These are phyloP conservation scores for Fibroporia radiculosa DNA, from an alignment of 768 basidiomycete genomes.

Conservation along the genomic window DNA sequence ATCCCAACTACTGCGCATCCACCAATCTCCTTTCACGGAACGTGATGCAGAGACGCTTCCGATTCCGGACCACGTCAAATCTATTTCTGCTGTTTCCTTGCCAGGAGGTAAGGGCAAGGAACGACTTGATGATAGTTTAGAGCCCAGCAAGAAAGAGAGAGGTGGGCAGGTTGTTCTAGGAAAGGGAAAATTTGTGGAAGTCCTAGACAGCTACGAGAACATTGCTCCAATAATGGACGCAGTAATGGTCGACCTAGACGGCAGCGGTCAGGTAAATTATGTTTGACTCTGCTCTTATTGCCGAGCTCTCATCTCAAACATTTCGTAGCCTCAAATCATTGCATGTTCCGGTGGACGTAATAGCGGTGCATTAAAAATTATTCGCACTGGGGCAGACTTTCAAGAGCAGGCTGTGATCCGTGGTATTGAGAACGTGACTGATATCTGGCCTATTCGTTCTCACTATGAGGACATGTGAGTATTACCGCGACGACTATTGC, in stretches of 20 bases:
- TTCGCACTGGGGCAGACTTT: constrained; percentile 80
- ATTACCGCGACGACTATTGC: not conserved
- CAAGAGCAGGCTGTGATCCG: constrained; percentile 51
- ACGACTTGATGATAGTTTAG: constrained; percentile 24
- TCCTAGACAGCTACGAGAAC: constrained; percentile 62
- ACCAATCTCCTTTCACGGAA: constrained; percentile 32
- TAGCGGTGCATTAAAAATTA: constrained; percentile 67
- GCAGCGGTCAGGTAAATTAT: constrained; percentile 63
- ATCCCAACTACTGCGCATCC: constrained; percentile 67
- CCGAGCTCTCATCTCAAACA: not conserved
- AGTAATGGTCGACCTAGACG: constrained; percentile 63
- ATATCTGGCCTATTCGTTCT: constrained; percentile 54
- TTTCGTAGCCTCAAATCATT: constrained; percentile 61
- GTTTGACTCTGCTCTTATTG: constrained; percentile 8
- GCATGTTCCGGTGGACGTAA: constrained; percentile 80
- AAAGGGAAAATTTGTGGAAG: constrained; percentile 48
- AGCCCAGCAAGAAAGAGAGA: constrained; percentile 21
- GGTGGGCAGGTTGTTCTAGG: constrained; percentile 43
- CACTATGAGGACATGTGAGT: constrained; percentile 43
- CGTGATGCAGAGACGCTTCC: constrained; percentile 38
- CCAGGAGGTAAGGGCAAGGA: constrained; percentile 29
- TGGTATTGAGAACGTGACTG: constrained; percentile 48
- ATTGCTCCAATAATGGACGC: constrained; percentile 83
- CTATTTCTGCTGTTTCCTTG: constrained; percentile 30
- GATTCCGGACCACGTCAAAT: constrained; percentile 41